Evolutionary conservation across 352 stramenopile genomes (phyloP).

Genomic region (Pythium brachiatum): DNA sequence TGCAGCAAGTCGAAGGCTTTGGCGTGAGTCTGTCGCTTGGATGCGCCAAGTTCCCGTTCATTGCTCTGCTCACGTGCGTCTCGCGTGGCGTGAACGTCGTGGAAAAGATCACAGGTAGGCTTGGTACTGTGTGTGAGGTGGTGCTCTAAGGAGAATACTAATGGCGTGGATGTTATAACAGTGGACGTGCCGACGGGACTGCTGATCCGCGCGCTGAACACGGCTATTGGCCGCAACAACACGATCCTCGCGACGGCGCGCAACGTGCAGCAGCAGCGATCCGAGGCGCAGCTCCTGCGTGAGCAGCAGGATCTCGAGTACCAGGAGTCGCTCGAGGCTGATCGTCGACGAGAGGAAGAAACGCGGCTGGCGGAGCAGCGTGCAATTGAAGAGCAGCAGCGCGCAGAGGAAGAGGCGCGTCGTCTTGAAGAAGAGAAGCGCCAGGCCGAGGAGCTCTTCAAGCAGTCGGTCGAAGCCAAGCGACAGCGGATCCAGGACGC

Average conservation of each 20-base stretch:
- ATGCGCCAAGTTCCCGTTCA: slow-evolving; percentile 78
- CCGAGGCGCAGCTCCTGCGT: slow-evolving; percentile 85
- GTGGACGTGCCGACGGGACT: slow-evolving; percentile 56
- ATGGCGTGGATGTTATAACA: slow-evolving; percentile 13
- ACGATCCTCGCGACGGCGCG: slow-evolving; percentile 67
- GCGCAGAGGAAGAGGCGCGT: slow-evolving; percentile 37
- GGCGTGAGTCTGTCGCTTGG: slow-evolving; percentile 79
- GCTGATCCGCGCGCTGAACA: slow-evolving; percentile 61
- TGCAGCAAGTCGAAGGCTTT: slow-evolving; percentile 79
- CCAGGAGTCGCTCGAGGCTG: slow-evolving; percentile 88
- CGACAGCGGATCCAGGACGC: slow-evolving; percentile 39
- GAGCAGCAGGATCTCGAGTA: slow-evolving; percentile 94
- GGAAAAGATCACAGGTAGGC: slow-evolving; percentile 77
- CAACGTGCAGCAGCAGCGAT: slow-evolving; percentile 65
- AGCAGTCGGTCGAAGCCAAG: slow-evolving; percentile 58
- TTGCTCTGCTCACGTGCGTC: slow-evolving; percentile 77
- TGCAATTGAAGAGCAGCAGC: slow-evolving; percentile 37
- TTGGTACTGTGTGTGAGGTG: background rate
- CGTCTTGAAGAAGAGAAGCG: slow-evolving; percentile 30
- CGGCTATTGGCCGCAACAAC: slow-evolving; percentile 67
- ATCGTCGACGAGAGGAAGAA: slow-evolving; percentile 78
- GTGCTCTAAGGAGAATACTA: too few relatives aligned
- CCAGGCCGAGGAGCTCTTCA: slow-evolving; percentile 30
- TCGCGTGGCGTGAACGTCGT: slow-evolving; percentile 78
- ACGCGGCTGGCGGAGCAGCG: slow-evolving; percentile 43